Evolutionary conservation across 805 yeast species (phyloP).

Genomic region (Yamadazyma scolyti): DNA sequence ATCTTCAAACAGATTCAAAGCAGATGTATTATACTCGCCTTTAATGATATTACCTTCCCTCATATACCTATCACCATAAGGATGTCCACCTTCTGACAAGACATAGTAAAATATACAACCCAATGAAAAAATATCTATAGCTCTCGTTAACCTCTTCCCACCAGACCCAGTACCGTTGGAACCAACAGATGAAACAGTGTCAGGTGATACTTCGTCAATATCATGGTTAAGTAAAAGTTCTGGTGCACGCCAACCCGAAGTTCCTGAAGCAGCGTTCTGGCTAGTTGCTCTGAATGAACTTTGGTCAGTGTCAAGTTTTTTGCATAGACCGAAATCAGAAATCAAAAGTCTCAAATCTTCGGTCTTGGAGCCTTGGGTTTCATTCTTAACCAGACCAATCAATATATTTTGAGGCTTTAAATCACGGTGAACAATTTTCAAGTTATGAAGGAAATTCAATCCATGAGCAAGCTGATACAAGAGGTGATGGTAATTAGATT

Average conservation of each 20-base stretch:
- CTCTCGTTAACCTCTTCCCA: constrained; percentile 67
- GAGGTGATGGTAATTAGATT: constrained; percentile 42
- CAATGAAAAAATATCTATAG: constrained; percentile 88
- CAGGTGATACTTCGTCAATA: constrained; percentile 35
- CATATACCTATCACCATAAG: constrained; percentile 88
- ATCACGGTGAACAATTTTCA: constrained; percentile 93
- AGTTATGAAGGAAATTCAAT: constrained; percentile 76
- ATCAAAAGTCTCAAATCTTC: constrained; percentile 60
- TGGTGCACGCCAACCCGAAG: constrained; percentile 98
- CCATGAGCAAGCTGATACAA: constrained; percentile 81
- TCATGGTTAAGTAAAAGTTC: constrained; percentile 56
- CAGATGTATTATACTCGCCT: constrained; percentile 51
- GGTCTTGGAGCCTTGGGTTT: constrained; percentile 15
- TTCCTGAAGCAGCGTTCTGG: constrained; percentile 86
- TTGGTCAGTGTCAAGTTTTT: constrained; percentile 86
- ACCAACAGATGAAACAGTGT: constrained; percentile 26
- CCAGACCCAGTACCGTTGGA: constrained; percentile 6
- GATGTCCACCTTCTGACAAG: constrained; percentile 79
- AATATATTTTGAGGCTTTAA: constrained; percentile 91
- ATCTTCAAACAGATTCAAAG: constrained; percentile 42
- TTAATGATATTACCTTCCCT: constrained; percentile 87
- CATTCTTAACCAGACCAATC: constrained; percentile 63
- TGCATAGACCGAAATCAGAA: constrained; percentile 95
- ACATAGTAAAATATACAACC: constrained; percentile 94
- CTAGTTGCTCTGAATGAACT: constrained; percentile 91